Conservation (phyloP, 2,329 filamentous ascomycete species). For the Eurotiales sp. region DNA sequence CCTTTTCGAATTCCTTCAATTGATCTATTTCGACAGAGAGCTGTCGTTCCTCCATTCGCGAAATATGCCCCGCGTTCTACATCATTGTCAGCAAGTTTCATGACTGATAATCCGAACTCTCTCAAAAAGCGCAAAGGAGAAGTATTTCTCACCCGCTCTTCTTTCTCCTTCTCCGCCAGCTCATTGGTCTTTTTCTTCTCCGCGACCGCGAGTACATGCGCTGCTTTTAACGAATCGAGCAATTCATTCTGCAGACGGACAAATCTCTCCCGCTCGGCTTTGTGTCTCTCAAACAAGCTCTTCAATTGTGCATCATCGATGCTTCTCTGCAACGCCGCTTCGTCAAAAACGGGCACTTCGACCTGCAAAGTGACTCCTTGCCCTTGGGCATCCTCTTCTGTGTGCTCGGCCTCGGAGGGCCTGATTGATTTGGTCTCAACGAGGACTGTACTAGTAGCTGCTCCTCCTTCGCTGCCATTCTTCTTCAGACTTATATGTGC, state of each 20-base stretch:
- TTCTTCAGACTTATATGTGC: conserved; percentile 27
- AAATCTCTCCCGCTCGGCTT: conserved; percentile 27
- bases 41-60: conserved; percentile 41
- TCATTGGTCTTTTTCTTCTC: conserved; percentile 29
- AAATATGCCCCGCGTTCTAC: conserved; percentile 35
- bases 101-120: not conserved
- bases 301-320: conserved; percentile 29
- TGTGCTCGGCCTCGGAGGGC: not conserved
- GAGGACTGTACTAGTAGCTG: conserved; percentile 30
- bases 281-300: conserved; percentile 29
- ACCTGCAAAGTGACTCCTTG: conserved; percentile 15
- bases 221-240: conserved; percentile 26
- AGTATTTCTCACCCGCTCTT: conserved; percentile 31
- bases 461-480: conserved; percentile 11
- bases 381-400: conserved; percentile 18
- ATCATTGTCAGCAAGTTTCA: too few species aligned
- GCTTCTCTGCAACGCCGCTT: conserved; percentile 32
- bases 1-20: conserved; percentile 41
- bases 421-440: conserved; percentile 22
- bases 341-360: conserved; percentile 33
- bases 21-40: conserved; percentile 43
- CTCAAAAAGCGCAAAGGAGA: not conserved
- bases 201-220: conserved; percentile 28
- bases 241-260: conserved; percentile 32
- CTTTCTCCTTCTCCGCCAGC: conserved; percentile 32